Evolutionary conservation across 345 rosid species (phyloP), one percentile per base, ranked within the genome.

Genomic region (Boechera retrofracta): DNA sequence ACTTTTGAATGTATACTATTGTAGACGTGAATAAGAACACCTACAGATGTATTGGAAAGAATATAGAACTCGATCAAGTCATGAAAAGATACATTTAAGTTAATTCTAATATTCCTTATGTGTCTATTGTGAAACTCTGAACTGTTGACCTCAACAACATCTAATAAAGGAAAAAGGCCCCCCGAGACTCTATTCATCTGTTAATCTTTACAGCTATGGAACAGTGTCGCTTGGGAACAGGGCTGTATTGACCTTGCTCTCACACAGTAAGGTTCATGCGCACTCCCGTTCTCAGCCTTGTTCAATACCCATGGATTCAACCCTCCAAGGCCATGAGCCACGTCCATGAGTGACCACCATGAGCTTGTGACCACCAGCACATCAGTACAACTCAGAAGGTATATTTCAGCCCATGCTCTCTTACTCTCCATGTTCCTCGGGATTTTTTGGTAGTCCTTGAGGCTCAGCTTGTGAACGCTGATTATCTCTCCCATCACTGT

Each of bases 311-410:
- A 82, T 29, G 83, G 79, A 58, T 44, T 82, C 26, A 80, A 48
- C 53, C 77, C 77, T 64, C 69, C 81, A 65, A 66, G 77, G 11
- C 77, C 77, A 26, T 72, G 69, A 68, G 81, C 79, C 31, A 76
- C 83, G 26, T 76, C 73, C 10, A 69, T 74, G 32, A 82, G 73
- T 21, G 81, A 76, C 33, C 81, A 77, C 77, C 74, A 24, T 8
- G 77, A 42, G 41, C 77, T 76, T 21, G 85, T 82, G 60, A 59
- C 44, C 21, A 82, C 59, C 49, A 82, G 51, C 36, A 56, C 76
- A 64, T 80, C 85, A 58, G 62, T 49, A 64, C 76, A 71, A 72
- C 83, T 82, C 11, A 80, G 74, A 29, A 82, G 83, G 75, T 82
- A 76, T 48, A 73, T 82, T 47, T 82, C 85, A 29, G 79, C 26